Percentiles rank a stretch among this genome's conserved stretches.
Conservation (phyloP, 129 eudicot genomes). For the Saussurea involucrata region DNA sequence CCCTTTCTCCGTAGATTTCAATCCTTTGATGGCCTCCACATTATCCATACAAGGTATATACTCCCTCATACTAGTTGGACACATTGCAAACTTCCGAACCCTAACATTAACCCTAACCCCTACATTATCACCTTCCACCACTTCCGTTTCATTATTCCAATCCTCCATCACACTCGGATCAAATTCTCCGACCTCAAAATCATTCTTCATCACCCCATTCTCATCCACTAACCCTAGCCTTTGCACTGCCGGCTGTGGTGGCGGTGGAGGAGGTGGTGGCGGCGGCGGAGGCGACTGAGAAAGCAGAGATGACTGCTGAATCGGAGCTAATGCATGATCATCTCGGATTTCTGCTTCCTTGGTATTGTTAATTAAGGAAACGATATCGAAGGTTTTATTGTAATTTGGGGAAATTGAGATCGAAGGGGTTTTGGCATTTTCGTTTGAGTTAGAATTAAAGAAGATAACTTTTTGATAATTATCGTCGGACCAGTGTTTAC, state of each 20-base stretch:
- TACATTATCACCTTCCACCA: conserved; percentile 24
- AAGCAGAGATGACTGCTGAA: not conserved
- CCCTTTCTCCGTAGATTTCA: conserved; percentile 63
- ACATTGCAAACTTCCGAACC: conserved; percentile 60
- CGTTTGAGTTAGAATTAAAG: conserved; percentile 37
- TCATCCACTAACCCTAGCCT: conserved; percentile 75
- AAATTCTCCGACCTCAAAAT: conserved; percentile 81
- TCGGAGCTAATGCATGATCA: conserved; percentile 21
- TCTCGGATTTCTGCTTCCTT: conserved; percentile 3
- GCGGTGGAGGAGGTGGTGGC: conserved; percentile 26
- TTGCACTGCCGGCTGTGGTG: conserved; percentile 59
- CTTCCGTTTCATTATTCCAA: conserved; percentile 48
- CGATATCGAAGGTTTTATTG: conserved; percentile 41
- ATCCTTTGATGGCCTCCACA: conserved; percentile 46
- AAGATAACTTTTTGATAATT: conserved; percentile 37
- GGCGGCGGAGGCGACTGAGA: not conserved
- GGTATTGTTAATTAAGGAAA: conserved; percentile 32
- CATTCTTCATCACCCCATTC: conserved; percentile 69
- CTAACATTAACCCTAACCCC: conserved; percentile 31
- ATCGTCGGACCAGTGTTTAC: conserved; percentile 53
- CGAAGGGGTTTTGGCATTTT: conserved; percentile 23
- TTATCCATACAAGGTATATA: conserved; percentile 95
- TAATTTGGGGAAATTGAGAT: conserved; percentile 63
- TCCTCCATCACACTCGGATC: conserved; percentile 57
- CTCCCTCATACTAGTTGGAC: conserved; percentile 72